Percentiles rank a stretch among this genome's conserved stretches.
Conservation (phyloP, 768 basidiomycete genomes). For the Tremella yokohamensis region DNA sequence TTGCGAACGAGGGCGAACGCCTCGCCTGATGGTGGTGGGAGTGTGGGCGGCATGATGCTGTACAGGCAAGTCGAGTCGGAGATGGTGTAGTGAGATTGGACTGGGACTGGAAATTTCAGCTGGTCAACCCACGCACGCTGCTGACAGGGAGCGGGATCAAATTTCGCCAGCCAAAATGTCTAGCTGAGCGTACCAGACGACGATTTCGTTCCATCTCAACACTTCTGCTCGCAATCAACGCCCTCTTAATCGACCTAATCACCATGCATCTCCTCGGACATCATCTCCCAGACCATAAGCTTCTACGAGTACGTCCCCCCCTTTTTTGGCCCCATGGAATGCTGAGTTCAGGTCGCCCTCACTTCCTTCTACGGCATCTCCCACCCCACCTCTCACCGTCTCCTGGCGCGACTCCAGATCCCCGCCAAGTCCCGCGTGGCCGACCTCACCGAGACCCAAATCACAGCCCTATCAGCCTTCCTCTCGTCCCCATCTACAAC, state of each 20-base stretch:
- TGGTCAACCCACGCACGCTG: neutral
- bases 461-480: constrained; percentile 88
- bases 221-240: constrained; percentile 1
- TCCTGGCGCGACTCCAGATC: constrained; percentile 89
- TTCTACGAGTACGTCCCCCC: constrained; percentile 62
- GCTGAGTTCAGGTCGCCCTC: constrained; percentile 70
- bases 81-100: neutral
- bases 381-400: constrained; percentile 65
- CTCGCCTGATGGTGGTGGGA: constrained; percentile 1
- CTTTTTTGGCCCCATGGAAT: neutral
- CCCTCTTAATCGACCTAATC: constrained; percentile 9
- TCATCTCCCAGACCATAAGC: constrained; percentile 69
- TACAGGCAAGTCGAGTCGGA: neutral
- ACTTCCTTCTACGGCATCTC: constrained; percentile 87
- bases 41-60: neutral
- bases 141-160: neutral
- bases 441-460: constrained; percentile 77
- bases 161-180: too few species aligned
- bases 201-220: neutral
- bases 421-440: constrained; percentile 78
- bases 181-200: too few species aligned
- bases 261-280: constrained; percentile 77
- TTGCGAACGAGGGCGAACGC: constrained; percentile 19
- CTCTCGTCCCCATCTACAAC: constrained; percentile 83
- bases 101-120: constrained; percentile 6